Evolutionary conservation across 2,329 filamentous ascomycete genomes (phyloP).

Genomic region (Fusarium nelsonii): DNA sequence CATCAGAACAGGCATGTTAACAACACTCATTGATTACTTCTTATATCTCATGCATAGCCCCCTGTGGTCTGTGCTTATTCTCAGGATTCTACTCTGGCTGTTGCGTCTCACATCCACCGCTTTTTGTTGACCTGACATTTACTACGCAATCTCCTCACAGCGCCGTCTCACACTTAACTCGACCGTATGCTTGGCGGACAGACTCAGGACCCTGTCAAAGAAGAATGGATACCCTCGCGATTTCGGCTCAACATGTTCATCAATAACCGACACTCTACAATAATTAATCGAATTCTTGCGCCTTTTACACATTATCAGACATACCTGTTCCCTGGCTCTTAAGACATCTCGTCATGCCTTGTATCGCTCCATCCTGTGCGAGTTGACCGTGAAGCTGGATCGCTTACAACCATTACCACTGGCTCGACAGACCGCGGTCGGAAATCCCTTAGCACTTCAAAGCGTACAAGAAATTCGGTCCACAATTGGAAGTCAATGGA

Average conservation of each 20-base stretch:
- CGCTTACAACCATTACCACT: background rate
- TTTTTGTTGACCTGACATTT: background rate
- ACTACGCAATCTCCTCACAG: background rate
- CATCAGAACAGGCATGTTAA: background rate
- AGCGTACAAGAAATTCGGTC: background rate
- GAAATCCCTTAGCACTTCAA: background rate
- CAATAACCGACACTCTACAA: background rate
- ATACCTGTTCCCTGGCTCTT: background rate
- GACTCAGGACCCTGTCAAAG: background rate
- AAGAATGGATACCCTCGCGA: background rate
- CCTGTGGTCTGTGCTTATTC: background rate
- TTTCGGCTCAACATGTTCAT: background rate
- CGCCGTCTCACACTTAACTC: background rate
- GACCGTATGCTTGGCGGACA: constrained; percentile 3
- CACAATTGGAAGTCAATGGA: background rate
- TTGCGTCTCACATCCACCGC: background rate
- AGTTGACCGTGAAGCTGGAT: too few relatives aligned
- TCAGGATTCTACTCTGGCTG: background rate
- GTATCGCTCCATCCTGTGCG: background rate
- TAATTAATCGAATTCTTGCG: too few relatives aligned
- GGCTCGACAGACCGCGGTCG: background rate
- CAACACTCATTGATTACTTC: background rate
- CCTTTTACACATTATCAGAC: background rate
- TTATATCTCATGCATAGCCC: background rate
- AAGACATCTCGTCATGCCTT: background rate